A percentile compares a stretch with the other conserved stretches of the same genome.
Evolutionary conservation across 176 grass and related monocot genomes (phyloP).

Genomic region (Calamus simplicifolius): DNA sequence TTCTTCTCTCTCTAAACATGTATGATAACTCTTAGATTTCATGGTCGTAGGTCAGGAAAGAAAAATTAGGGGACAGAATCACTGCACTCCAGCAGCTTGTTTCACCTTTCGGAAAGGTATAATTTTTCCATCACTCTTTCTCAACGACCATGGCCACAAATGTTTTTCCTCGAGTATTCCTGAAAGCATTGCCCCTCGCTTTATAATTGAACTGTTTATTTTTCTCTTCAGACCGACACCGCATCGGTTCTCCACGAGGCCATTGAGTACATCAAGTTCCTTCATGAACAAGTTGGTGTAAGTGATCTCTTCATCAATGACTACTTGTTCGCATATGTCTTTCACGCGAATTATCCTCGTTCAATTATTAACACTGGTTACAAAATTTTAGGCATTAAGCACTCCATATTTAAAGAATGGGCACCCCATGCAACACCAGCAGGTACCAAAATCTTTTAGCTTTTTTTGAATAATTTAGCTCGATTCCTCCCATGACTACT

Average conservation of each 20-base stretch:
- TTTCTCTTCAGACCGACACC: conserved; percentile 57
- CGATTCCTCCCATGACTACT: too few relatives aligned
- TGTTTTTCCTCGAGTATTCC: not conserved
- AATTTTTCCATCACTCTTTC: too few relatives aligned
- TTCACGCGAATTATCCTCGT: too few relatives aligned
- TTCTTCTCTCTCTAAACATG: too few relatives aligned
- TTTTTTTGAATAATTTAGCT: not conserved
- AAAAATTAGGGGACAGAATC: too few relatives aligned
- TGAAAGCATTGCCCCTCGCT: not conserved
- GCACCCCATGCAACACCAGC: conserved; percentile 29
- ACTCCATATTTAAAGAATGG: conserved; percentile 63
- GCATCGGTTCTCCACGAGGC: conserved; percentile 98
- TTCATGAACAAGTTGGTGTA: conserved; percentile 84
- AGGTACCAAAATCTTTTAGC: conserved; percentile 26
- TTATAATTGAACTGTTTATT: conserved; percentile 2
- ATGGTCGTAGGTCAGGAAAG: too few relatives aligned
- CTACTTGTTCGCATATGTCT: too few relatives aligned
- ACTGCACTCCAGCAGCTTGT: too few relatives aligned
- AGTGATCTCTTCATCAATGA: conserved; percentile 11
- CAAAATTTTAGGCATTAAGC: conserved; percentile 51
- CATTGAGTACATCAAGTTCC: conserved; percentile 85
- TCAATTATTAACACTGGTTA: too few relatives aligned
- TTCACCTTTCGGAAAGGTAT: too few relatives aligned
- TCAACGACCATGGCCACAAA: too few relatives aligned
- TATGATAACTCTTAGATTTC: too few relatives aligned